Evolutionary conservation across 345 rosid species (phyloP), one percentile per base, ranked within the genome.

Genomic region (Anacardium occidentale): DNA sequence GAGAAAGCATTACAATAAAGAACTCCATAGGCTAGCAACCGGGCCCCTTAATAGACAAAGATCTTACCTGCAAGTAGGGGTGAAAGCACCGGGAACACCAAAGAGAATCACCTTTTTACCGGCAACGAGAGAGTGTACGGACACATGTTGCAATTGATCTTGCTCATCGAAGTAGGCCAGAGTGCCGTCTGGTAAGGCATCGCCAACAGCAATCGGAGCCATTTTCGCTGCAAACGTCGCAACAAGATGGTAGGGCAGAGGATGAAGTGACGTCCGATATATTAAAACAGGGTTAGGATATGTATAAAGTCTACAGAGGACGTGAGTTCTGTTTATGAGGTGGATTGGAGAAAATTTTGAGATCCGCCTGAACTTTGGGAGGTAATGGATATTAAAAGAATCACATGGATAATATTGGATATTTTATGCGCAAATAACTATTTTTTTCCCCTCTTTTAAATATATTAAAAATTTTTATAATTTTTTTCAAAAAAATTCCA

Each of bases 21-120:
- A 37, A 6, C 42, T 37, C 42, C 42, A 37, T 37, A 0, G 42
- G 9, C 42, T 9, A 37, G 1, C 42, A 37, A 37, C 7, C 1
- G 42, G 42, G 42, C 42, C 8, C 42, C 42, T 37, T 37, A 37
- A 34, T 7, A 37, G 42, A 37, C 42, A 37, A 37, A 42, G 34
- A 6, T 5, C 47, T 40, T 74, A 92, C 99, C 99, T 95, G 94
- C 99, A 95, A 60, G 99, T 95, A 25, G 99, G 98, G 24, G 99
- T 95, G 82, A 95, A 95, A 69, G 99, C 99, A 58, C 99, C 99
- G 77, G 99, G 99, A 52, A 95, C 99, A 32, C 96, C 99, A 60
- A 95, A 87, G 75, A 95, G 77, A 69, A 95, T 44, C 76, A 89
- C 84, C 83, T 88, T 92, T 79, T 92, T 95, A 71, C 96, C 97